Conservation (phyloP, 345 rosid genomes). For the Arabis alpina region DNA sequence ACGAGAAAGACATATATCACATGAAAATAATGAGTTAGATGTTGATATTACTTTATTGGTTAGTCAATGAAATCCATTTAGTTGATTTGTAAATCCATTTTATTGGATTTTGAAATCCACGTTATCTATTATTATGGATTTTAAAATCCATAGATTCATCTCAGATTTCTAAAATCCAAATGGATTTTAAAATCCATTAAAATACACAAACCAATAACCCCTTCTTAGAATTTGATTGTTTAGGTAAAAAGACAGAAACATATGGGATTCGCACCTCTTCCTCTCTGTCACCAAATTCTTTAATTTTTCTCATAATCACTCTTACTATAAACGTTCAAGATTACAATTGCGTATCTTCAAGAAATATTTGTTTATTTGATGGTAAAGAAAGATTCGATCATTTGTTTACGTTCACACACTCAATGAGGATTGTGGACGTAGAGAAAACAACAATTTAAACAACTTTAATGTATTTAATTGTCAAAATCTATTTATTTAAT, state of each 20-base stretch:
- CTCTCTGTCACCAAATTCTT: not conserved
- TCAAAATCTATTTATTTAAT: not conserved
- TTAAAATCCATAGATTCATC: no score
- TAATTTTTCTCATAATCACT: not conserved
- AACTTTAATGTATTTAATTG: no score
- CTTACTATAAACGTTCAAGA: not conserved
- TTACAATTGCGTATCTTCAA: conserved; percentile 1
- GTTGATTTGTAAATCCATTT: no score
- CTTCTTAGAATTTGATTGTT: not conserved
- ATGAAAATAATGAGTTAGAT: no score
- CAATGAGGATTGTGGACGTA: not conserved
- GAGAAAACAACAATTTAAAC: not conserved
- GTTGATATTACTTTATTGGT: no score
- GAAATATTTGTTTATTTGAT: not conserved
- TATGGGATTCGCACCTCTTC: not conserved
- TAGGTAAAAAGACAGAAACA: not conserved
- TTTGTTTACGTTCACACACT: not conserved
- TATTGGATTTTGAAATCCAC: no score
- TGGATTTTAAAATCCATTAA: no score
- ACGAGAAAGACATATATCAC: no score
- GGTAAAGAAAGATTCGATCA: not conserved
- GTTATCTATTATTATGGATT: no score
- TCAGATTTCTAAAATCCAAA: no score
- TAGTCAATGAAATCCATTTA: no score
- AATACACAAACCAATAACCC: no score